Evolutionary conservation across 768 basidiomycete genomes (phyloP), one percentile per base, ranked within the genome.

Genomic region (Tulasnella sp.): DNA sequence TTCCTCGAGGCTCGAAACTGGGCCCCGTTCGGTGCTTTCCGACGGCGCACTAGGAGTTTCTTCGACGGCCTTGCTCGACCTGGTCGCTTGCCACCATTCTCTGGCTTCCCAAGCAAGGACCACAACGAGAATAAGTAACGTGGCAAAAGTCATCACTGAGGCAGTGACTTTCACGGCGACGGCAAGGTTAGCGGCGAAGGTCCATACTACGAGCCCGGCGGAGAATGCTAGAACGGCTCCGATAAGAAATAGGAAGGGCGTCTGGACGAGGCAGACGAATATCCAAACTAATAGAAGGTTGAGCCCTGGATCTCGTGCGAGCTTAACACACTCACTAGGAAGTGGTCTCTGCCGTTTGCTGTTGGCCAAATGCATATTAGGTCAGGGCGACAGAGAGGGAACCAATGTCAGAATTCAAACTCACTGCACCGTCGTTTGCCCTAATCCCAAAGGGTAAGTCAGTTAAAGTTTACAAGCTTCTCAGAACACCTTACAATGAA

Each of bases 11-110:
- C 9, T 13, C 42, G 42, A 44, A 5, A 13, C 42, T 44, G 10
- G 42, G 42, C 92, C 13, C 93, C 86, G 82, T 88, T 90, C 10
- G 91, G 86, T 7, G 93, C 86, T 80, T 90, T 90, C 3, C 90
- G 88, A 26, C 93, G 86, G 11, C 91, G 88, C 80, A 90, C 89
- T 3, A 92, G 90, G 42, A 93, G n/a, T n/a, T n/a, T n/a, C n/a
- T n/a, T n/a, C n/a, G n/a, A n/a, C n/a, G n/a, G n/a, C n/a, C n/a
- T n/a, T n/a, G n/a, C n/a, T n/a, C n/a, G n/a, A n/a, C 70, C 70
- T 92, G 26, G 55, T 44, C 18, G 46, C 71, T 44, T 40, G 71
- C 57, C 73, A 79, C 37, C 78, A 26, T 42, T 80, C 79, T 16
- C 35, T 13, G 11, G 46, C 35, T 18, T 80, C 80, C 79, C 79